Conservation (phyloP, 1,284 basidiomycete species). For the Tranzscheliella williamsii region DNA sequence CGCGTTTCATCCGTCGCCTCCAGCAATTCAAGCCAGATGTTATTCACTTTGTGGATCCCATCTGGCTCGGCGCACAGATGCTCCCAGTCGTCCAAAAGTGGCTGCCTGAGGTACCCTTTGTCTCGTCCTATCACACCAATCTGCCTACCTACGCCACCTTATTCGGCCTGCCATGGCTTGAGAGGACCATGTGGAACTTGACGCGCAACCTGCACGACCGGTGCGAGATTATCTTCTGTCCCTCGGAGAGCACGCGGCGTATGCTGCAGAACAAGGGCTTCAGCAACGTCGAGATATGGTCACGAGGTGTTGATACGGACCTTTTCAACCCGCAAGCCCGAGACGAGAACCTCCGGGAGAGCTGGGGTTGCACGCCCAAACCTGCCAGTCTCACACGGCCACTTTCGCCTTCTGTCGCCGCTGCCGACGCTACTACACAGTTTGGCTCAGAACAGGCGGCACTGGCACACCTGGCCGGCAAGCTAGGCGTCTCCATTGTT, state of each 20-base stretch:
- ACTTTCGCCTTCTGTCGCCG: constrained; percentile 45
- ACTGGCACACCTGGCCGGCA: constrained; percentile 32
- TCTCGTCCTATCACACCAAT: constrained; percentile 67
- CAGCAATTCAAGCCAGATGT: constrained; percentile 66
- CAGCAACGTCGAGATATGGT: constrained; percentile 66
- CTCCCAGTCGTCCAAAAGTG: constrained; percentile 58
- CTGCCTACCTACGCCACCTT: constrained; percentile 67
- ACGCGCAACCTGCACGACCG: constrained; percentile 51
- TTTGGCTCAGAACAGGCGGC: constrained; percentile 25
- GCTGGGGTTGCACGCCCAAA: constrained; percentile 63
- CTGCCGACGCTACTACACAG: constrained; percentile 23
- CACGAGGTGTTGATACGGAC: constrained; percentile 59
- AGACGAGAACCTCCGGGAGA: constrained; percentile 61
- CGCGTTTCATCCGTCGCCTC: constrained; percentile 65
- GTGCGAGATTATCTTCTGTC: constrained; percentile 65
- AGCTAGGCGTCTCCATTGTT: constrained; percentile 32
- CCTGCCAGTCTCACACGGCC: constrained; percentile 50
- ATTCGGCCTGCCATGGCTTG: constrained; percentile 66
- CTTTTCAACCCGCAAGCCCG: constrained; percentile 62
- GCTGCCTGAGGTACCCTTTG: constrained; percentile 64
- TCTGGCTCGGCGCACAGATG: constrained; percentile 66
- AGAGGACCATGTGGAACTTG: constrained; percentile 62
- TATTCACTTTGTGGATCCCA: constrained; percentile 64
- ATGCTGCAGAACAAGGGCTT: constrained; percentile 65
- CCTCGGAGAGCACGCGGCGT: constrained; percentile 64